Percentiles rank a stretch among this genome's conserved stretches.
These are phyloP conservation scores for Fusarium globosum DNA, from an alignment of 2,329 filamentous ascomycete genomes.

Conservation along the genomic window DNA sequence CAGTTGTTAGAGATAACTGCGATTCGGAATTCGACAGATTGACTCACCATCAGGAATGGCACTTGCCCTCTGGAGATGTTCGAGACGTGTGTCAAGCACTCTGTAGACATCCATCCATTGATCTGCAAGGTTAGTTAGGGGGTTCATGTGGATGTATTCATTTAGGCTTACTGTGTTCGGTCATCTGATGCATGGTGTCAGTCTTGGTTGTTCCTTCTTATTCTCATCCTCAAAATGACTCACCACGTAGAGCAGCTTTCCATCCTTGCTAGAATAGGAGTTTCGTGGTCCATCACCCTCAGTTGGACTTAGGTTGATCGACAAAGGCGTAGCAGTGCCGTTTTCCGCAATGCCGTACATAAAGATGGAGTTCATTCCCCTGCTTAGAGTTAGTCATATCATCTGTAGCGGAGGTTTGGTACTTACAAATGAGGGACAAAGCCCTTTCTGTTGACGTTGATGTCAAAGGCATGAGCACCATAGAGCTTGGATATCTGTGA, in stretches of 20 bases:
- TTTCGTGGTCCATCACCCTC: conserved; percentile 6
- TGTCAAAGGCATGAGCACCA: conserved; percentile 3
- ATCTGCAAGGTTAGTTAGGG: neutral
- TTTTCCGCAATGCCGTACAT: conserved; percentile 16
- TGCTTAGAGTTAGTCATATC: rapidly evolving
- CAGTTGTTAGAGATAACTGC: neutral
- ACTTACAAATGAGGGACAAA: conserved; percentile 3
- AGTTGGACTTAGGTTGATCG: neutral
- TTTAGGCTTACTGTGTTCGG: neutral
- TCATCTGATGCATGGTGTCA: neutral
- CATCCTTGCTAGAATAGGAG: conserved; percentile 1
- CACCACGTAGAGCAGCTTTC: conserved; percentile 8
- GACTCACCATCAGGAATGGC: neutral
- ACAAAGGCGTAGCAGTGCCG: neutral
- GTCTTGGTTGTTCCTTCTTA: neutral
- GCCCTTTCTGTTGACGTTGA: conserved; percentile 4
- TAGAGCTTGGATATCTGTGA: neutral
- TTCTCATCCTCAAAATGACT: neutral
- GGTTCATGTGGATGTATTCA: too few species aligned
- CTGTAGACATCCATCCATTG: conserved; percentile 6
- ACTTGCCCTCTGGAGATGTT: conserved; percentile 1
- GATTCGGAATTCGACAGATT: too few species aligned
- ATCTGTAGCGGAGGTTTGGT: rapidly evolving
- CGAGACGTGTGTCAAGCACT: neutral
- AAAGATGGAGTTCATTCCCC: conserved; percentile 5